Evolutionary conservation across 495 filamentous ascomycete species (phyloP).

Genomic region (Hamigera avellanea): DNA sequence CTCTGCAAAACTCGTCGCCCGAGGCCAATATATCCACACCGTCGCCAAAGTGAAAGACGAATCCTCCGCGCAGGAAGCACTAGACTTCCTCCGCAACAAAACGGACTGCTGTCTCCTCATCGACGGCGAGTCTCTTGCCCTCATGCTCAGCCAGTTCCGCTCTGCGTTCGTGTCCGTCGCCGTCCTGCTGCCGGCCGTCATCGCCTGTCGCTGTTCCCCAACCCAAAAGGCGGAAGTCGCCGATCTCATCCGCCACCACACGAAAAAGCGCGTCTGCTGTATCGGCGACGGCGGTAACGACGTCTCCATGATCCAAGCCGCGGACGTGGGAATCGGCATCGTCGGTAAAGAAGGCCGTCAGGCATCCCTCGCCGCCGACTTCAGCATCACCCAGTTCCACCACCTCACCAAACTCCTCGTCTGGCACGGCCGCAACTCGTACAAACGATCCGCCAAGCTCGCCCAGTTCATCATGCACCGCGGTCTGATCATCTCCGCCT

Average conservation of each 20-base stretch:
- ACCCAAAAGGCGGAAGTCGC: slow-evolving; percentile 96
- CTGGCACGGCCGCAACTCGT: slow-evolving; percentile 95
- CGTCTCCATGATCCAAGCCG: slow-evolving; percentile 98
- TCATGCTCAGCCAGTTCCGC: slow-evolving; percentile 73
- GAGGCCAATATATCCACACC: slow-evolving; percentile 93
- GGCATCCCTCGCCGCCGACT: slow-evolving; percentile 89
- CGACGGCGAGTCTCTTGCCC: slow-evolving; percentile 77
- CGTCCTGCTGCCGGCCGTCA: slow-evolving; percentile 78
- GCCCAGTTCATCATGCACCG: slow-evolving; percentile 98
- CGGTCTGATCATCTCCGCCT: slow-evolving; percentile 86
- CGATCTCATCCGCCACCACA: slow-evolving; percentile 78
- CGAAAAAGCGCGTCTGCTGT: slow-evolving; percentile 86
- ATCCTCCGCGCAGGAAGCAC: slow-evolving; percentile 62
- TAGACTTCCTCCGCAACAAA: slow-evolving; percentile 82
- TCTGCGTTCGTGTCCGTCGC: slow-evolving; percentile 79
- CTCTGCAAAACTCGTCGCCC: slow-evolving; percentile 82
- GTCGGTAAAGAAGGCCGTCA: slow-evolving; percentile 97
- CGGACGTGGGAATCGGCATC: slow-evolving; percentile 94
- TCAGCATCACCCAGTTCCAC: slow-evolving; percentile 88
- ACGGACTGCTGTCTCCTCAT: slow-evolving; percentile 85
- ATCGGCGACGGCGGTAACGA: slow-evolving; percentile 98
- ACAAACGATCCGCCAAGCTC: slow-evolving; percentile 91
- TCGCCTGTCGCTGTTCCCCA: slow-evolving; percentile 94
- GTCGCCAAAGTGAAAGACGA: slow-evolving; percentile 57
- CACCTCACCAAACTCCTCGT: slow-evolving; percentile 95